These are phyloP conservation scores for Solanum ossicruentum DNA, from an alignment of 257 asterid genomes.

Conservation along the genomic window DNA sequence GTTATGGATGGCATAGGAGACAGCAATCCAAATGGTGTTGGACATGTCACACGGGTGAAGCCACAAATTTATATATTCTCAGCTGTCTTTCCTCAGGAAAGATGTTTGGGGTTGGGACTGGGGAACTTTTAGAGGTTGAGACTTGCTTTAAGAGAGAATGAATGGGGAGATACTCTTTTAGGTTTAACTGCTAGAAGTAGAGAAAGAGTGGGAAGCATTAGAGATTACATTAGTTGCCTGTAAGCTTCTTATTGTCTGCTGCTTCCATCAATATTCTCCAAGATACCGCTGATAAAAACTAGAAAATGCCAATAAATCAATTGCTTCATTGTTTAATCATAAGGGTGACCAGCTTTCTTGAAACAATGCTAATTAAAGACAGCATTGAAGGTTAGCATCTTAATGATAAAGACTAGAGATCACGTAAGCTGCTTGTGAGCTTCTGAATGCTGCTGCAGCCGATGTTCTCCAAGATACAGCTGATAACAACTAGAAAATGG, in stretches of 20 bases:
- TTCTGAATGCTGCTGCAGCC: background rate
- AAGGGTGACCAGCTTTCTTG: background rate
- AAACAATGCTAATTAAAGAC: background rate
- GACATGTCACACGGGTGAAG: background rate
- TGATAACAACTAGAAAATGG: background rate
- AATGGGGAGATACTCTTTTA: background rate
- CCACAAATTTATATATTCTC: background rate
- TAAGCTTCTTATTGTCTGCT: background rate
- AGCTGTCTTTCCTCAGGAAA: background rate
- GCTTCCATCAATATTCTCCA: background rate
- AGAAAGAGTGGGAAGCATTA: background rate
- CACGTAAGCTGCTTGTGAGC: background rate
- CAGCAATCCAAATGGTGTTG: background rate
- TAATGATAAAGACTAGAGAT: background rate
- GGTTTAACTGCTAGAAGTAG: background rate
- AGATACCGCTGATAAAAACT: background rate
- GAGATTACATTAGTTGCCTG: background rate
- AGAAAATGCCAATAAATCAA: background rate
- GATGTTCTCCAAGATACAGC: background rate
- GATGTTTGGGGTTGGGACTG: background rate
- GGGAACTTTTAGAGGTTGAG: background rate
- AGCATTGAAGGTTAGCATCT: background rate
- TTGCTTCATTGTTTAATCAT: background rate
- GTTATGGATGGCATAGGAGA: background rate
- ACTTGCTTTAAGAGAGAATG: background rate